Evolutionary conservation across 495 filamentous ascomycete genomes (phyloP).

Genomic region (Talaromyces ruber): DNA sequence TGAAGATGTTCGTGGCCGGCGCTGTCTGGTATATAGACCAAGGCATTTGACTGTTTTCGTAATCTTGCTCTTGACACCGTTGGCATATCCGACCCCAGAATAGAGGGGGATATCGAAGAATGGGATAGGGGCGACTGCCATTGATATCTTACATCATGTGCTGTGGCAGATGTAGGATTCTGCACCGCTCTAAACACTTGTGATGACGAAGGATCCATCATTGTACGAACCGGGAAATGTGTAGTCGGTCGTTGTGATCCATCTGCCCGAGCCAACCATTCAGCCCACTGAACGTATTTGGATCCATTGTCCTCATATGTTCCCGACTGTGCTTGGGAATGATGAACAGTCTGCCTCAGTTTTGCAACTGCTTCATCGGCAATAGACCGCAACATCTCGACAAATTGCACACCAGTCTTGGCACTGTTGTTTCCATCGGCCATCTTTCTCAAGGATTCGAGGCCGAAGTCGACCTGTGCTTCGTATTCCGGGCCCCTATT

Average conservation of each 20-base stretch:
- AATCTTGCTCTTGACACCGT: not conserved
- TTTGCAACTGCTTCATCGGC: constrained; percentile 15
- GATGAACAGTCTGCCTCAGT: constrained; percentile 1
- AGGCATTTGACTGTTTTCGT: not conserved
- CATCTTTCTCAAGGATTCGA: constrained; percentile 16
- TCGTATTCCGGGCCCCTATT: constrained; percentile 16
- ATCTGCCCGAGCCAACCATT: not conserved
- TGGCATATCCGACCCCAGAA: not conserved
- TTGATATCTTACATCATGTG: not conserved
- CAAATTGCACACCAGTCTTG: constrained; percentile 16
- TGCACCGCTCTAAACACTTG: not conserved
- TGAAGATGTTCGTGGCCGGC: not conserved
- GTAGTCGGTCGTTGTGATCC: not conserved
- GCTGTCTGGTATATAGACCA: not conserved
- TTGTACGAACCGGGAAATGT: not conserved
- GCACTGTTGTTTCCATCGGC: constrained; percentile 17
- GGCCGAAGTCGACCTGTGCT: constrained; percentile 11
- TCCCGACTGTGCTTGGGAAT: not conserved
- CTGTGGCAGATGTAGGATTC: not conserved
- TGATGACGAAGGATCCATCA: not conserved
- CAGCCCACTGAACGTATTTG: not conserved
- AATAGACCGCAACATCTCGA: constrained; percentile 16
- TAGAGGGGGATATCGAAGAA: not conserved
- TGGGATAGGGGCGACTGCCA: not conserved
- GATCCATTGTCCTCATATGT: not conserved